Evolutionary conservation across 179 eudicot genomes (phyloP).

Genomic region (Carnegiea gigantea): DNA sequence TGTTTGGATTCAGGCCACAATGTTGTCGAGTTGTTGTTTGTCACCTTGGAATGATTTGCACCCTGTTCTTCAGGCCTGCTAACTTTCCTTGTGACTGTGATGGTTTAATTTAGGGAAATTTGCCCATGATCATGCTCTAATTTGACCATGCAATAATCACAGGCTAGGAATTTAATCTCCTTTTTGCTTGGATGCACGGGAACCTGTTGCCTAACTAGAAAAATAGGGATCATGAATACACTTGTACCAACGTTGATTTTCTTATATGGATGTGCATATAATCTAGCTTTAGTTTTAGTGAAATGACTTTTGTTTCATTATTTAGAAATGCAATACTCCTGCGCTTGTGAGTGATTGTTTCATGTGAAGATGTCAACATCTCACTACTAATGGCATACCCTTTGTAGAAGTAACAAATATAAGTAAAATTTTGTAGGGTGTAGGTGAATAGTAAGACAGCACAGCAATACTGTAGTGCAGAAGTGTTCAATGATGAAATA

Average conservation of each 20-base stretch:
- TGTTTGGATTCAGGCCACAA: slow-evolving; percentile 2
- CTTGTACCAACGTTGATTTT: not conserved
- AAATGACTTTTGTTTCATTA: not conserved
- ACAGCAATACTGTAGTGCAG: not conserved
- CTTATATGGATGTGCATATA: not conserved
- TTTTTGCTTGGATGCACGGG: not conserved
- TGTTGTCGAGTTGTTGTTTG: not conserved
- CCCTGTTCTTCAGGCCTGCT: not conserved
- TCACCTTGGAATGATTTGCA: not conserved
- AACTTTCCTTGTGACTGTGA: not conserved
- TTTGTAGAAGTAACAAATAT: not conserved
- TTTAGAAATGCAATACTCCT: not conserved
- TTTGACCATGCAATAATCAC: not conserved
- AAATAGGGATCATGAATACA: not conserved
- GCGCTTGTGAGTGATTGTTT: not conserved
- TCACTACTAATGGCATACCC: not conserved
- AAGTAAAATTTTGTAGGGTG: not conserved
- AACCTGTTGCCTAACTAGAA: not conserved
- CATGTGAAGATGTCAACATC: not conserved
- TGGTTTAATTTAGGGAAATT: not conserved
- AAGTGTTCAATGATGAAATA: not conserved
- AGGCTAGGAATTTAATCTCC: not conserved
- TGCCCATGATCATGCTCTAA: not conserved
- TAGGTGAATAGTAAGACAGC: not conserved
- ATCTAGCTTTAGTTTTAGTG: not conserved